These are phyloP conservation scores for Lyophyllum shimeji DNA, from an alignment of 768 basidiomycete species.

Conservation along the genomic window DNA sequence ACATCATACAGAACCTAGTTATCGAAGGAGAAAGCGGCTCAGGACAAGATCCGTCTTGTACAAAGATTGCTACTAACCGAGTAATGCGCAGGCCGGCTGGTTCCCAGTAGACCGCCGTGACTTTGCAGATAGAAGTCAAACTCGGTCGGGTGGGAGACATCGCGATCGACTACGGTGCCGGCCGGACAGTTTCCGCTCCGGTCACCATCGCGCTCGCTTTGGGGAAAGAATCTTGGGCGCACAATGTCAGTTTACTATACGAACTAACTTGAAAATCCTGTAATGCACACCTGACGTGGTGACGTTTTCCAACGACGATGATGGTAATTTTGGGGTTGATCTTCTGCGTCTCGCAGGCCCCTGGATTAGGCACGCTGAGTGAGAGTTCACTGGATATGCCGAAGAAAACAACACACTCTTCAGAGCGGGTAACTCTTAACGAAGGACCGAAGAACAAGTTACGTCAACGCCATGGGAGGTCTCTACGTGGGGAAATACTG, in stretches of 20 bases:
- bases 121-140: slow-evolving; percentile 81
- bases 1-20: slow-evolving; percentile 42
- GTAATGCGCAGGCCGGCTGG: slow-evolving; percentile 55
- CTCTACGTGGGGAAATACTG: slow-evolving; percentile 11
- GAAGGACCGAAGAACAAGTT: too few species aligned
- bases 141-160: slow-evolving; percentile 69
- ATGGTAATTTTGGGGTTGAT: slow-evolving; percentile 64
- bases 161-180: slow-evolving; percentile 75
- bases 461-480: too few species aligned
- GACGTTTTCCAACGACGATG: slow-evolving; percentile 69
- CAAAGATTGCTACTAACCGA: slow-evolving; percentile 29
- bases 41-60: neutral
- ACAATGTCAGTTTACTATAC: neutral
- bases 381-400: neutral
- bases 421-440: slow-evolving; percentile 48
- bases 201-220: slow-evolving; percentile 49
- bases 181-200: slow-evolving; percentile 73
- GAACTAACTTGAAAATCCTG: neutral
- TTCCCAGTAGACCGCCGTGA: slow-evolving; percentile 77
- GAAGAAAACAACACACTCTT: slow-evolving; percentile 35
- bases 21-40: neutral
- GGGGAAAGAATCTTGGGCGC: slow-evolving; percentile 34
- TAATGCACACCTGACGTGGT: slow-evolving; percentile 45
- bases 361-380: slow-evolving; percentile 30
- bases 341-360: slow-evolving; percentile 48